Base-by-base conservation (phyloP, 108 stramenopile species). In the Fistulifera solaris region DNA sequence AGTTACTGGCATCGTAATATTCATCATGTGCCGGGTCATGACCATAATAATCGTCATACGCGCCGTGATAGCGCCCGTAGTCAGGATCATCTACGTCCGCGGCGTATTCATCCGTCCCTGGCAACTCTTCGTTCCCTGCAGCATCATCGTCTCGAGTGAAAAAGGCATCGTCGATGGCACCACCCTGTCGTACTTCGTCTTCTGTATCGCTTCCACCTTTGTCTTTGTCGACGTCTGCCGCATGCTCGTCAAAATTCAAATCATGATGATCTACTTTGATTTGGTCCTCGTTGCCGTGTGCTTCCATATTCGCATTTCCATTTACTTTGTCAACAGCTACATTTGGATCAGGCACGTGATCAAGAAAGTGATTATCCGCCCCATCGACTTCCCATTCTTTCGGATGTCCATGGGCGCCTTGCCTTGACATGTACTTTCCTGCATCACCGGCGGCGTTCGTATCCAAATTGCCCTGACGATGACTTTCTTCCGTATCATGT, bases 1-100 rank as follows among this genome's bases (percentile, higher is more conserved):
- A 89, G 57, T 89, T 76, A 38, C 72, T 68, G 24, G 80, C 79
- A 27, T 85, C 72, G 62, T 83, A 89, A 52, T 81, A 89, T 19
- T 73, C 66, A 35, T 82, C 72, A 38, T 78, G 62, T 17, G 73
- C 67, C 48, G 68, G 54, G 40, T 78, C 78, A 22, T 76, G 60
- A 1, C 72, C 59, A 50, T 80, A 77, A 22, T 68, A 77, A 46
- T 66, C 61, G 35, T 76, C 75, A 46, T 66, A 58, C 0, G 57
- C 56, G 22, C 23, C 11, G 28, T 38, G 31, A 17, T 28, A 14
- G 26, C 35, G 53, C 21, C 50, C 50, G 22, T 51, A 51, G 5
- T 27, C 25, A 6, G 25, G 25, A 51, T 51, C 21, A 23, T 51
- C 50, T n/a, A 5, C 27, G 18, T 27, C 50, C 7, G 22, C 50